These are phyloP conservation scores for Geotrichum europaeum DNA, from an alignment of 1,139 yeast genomes.

Conservation along the genomic window DNA sequence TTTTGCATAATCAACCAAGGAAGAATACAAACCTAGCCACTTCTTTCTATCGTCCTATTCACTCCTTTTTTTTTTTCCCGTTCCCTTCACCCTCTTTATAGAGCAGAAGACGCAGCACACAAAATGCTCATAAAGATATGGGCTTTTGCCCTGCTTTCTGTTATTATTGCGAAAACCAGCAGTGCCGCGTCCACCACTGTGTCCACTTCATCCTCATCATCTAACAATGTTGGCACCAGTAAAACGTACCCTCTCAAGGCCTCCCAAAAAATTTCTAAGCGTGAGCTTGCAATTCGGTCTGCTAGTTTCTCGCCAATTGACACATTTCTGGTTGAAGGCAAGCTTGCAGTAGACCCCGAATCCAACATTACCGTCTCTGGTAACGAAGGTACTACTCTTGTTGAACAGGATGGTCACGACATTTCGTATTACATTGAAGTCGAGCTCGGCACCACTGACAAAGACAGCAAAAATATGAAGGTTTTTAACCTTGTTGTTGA, in stretches of 20 bases:
- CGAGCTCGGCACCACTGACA: slow-evolving; percentile 25
- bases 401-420: slow-evolving; percentile 29
- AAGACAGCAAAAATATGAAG: not conserved
- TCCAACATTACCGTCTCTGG: not conserved
- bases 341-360: not conserved
- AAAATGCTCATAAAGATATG: not conserved
- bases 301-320: not conserved
- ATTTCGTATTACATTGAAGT: slow-evolving; percentile 30
- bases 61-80: not conserved
- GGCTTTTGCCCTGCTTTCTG: not conserved
- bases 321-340: not conserved
- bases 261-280: slow-evolving; percentile 1
- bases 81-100: not conserved
- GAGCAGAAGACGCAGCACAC: not conserved
- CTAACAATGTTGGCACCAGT: slow-evolving; percentile 5
- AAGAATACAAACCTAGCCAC: not conserved
- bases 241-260: slow-evolving; percentile 10
- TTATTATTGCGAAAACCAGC: not conserved
- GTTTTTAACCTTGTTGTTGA: slow-evolving; percentile 50
- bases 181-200: not conserved
- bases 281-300: not conserved
- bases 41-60: not conserved
- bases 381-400: slow-evolving; percentile 19
- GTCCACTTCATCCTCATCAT: not conserved
- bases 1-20: not conserved